Evolutionary conservation across 1,139 yeast species (phyloP), one percentile per base, ranked within the genome.

Genomic region (Zygosaccharomyces pseudobailii): DNA sequence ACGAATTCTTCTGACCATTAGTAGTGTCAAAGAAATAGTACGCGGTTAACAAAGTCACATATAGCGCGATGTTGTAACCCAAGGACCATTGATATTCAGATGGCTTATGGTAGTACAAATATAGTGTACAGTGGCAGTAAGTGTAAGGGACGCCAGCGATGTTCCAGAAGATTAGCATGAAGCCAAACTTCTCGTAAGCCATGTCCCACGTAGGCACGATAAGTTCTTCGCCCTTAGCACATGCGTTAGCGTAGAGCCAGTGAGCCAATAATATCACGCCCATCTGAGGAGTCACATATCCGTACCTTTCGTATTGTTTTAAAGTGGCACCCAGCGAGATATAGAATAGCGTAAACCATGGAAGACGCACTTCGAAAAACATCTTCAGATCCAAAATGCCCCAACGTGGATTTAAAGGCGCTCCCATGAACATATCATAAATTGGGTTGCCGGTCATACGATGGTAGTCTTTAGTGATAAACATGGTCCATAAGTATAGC

Each of bases 71-170:
- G 65, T 81, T 80, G 74, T 84, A 87, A 24, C 61, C 52, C 30
- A 74, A 65, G 7, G 92, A 76, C 86, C 92, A 82, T 48, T 74
- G 68, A 72, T 92, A 92, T 63, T 86, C 95, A 30, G 72, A 59
- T 40, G 97, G 97, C 50, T 87, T 78, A 68, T 87, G 96, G 71
- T 81, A 82, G 55, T 82, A 82, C 62, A 92, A 70, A 72, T 72
- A 92, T 58, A 92, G 75, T 8, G 96, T 87, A 68, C 95, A 85
- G 67, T 89, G 96, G 70, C 96, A 88, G 73, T 92, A 92, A 42
- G 97, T 92, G 80, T 83, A 92, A 45, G 98, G 98, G 36, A 92
- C 98, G 60, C 98, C 98, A 33, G 97, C 96, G 69, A 92, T 88
- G 72, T 92, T 92, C 98, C 98, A 92, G 76, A 92, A 92, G 59